Base-by-base conservation (phyloP, 2,329 filamentous ascomycete species). In the Sphaerostilbella broomeana region DNA sequence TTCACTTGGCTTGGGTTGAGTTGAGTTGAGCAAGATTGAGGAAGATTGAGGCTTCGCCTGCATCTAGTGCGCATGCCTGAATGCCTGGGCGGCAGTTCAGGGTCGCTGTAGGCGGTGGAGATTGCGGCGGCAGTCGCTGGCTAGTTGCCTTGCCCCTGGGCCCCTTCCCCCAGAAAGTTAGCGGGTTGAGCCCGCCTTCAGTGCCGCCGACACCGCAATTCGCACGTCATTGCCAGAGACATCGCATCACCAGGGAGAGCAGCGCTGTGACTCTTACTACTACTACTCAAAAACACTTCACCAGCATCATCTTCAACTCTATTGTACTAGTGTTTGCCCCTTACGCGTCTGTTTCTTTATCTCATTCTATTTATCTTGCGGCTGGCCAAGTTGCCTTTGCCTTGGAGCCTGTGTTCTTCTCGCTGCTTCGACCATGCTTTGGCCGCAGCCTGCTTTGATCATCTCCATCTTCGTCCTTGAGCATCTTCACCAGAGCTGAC, bases 181-280 rank as follows among this genome's bases (percentile, higher is more conserved):
- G n/a, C n/a, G n/a, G n/a, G n/a, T n/a, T n/a, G n/a, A n/a, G n/a
- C n/a, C n/a, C n/a, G n/a, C n/a, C n/a, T n/a, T n/a, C n/a, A n/a
- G n/a, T n/a, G 30, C 20, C 27, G 41, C 41, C 41, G 41, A 43
- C 18, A 40, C 41, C 41, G 41, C 41, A 30, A 30, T 38, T 30
- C 40, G 41, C 41, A 43, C 41, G 41, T 43, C 41, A 43, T 43
- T 28, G 30, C 21, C 24, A 27, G 34, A 37, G n/a, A 22, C 35
- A 33, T 34, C 26, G 25, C 41, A 36, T 43, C 41, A 43, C 41
- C 31, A 35, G 22, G 12, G 22, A 25, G 7, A 24, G 8, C 8
- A 8, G 22, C 8, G 8, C 8, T 25, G 8, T 25, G 22, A 25
- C 8, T 25, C 22, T 12, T 25, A 3, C 12, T 12, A 12, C 22